phyloP scores from a whole-genome alignment of 1,139 yeast genomes.

The Yamadazyma siamensis region DNA sequence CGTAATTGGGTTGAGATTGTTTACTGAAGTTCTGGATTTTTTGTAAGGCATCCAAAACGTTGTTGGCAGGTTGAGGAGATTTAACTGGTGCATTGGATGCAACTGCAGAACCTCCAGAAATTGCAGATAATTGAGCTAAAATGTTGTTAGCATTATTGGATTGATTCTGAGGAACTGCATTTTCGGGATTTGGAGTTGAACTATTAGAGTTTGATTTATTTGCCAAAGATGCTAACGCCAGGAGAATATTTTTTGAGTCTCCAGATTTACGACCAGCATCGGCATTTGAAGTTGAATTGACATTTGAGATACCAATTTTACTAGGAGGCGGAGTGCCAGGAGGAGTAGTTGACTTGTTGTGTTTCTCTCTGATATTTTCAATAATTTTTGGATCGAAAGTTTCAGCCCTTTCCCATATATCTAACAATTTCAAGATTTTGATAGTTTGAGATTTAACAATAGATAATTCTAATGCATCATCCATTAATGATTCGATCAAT shows the following conservation, averaged over 20 bases:
- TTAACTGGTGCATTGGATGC: constrained; percentile 15
- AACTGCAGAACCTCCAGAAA: constrained; percentile 25
- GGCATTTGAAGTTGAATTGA: not conserved
- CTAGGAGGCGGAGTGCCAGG: constrained; percentile 48
- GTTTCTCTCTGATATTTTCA: constrained; percentile 54
- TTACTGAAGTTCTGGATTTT: constrained; percentile 31
- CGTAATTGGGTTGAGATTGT: constrained; percentile 7
- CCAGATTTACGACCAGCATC: constrained; percentile 15
- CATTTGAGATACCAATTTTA: constrained; percentile 7
- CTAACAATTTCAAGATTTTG: constrained; percentile 78
- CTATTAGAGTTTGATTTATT: constrained; percentile 28
- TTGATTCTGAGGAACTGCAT: constrained; percentile 10
- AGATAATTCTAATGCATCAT: constrained; percentile 56
- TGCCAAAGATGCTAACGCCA: constrained; percentile 61
- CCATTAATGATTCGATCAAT: constrained; percentile 55
- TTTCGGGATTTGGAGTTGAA: constrained; percentile 20
- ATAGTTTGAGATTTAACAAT: constrained; percentile 53
- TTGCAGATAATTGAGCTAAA: constrained; percentile 44
- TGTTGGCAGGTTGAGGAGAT: constrained; percentile 20
- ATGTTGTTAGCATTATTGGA: constrained; percentile 34
- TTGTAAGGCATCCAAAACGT: constrained; percentile 42
- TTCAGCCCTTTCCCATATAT: constrained; percentile 87
- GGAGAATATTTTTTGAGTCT: constrained; percentile 59
- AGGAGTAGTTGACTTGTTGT: constrained; percentile 58
- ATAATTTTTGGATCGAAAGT: constrained; percentile 65